phyloP scores from a whole-genome alignment of 139 green algal species.

The Ostreobium quekettii region DNA sequence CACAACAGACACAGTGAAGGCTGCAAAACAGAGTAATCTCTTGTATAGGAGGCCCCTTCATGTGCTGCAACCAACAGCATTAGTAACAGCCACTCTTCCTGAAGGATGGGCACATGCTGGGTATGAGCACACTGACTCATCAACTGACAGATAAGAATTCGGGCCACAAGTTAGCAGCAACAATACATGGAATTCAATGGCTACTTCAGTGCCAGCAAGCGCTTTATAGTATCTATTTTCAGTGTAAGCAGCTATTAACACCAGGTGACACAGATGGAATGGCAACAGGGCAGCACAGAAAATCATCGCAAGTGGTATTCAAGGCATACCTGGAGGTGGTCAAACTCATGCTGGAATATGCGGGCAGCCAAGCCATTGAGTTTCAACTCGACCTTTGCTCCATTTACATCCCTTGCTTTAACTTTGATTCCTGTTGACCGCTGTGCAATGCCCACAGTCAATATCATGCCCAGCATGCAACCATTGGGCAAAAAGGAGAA shows the following conservation, averaged over 20 bases:
- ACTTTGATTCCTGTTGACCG: slow-evolving; percentile 63
- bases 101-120: too few relatives aligned
- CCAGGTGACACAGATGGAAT: not conserved
- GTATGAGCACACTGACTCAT: not conserved
- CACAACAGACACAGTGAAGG: too few relatives aligned
- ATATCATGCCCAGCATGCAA: not conserved
- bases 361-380: slow-evolving; percentile 70
- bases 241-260: not conserved
- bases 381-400: slow-evolving; percentile 56
- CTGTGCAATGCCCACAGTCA: slow-evolving; percentile 31
- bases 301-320: slow-evolving; percentile 1
- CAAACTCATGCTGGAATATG: slow-evolving; percentile 98
- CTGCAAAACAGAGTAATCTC: too few relatives aligned
- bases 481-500: too few relatives aligned
- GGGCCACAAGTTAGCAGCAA: not conserved
- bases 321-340: slow-evolving; percentile 79
- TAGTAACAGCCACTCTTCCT: too few relatives aligned
- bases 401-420: slow-evolving; percentile 72
- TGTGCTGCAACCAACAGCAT: too few relatives aligned
- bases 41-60: too few relatives aligned
- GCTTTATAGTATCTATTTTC: not conserved
- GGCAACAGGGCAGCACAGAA: not conserved
- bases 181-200: not conserved
- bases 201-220: not conserved
- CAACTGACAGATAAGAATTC: not conserved